Percentiles rank a stretch among this genome's conserved stretches.
Evolutionary conservation across 768 basidiomycete genomes (phyloP).

Genomic region (Mycena capillaripes): DNA sequence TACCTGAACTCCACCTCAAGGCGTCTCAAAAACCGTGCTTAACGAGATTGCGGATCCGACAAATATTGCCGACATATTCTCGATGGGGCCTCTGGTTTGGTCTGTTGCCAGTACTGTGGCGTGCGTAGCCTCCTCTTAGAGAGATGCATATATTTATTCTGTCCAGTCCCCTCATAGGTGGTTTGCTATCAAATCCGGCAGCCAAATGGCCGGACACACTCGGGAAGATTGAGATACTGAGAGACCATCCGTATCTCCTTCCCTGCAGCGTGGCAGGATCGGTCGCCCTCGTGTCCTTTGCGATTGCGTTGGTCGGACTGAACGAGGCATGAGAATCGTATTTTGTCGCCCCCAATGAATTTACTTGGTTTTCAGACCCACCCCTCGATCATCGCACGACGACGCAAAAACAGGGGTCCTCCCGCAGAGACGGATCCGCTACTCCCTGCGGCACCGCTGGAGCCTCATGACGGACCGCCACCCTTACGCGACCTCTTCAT

Average conservation of each 20-base stretch:
- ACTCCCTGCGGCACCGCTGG: conserved; percentile 1
- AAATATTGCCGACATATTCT: conserved; percentile 49
- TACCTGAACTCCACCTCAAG: conserved; percentile 37
- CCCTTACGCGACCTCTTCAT: conserved; percentile 23
- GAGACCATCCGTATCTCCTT: conserved; percentile 60
- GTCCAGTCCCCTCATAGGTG: conserved; percentile 43
- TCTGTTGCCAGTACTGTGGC: conserved; percentile 40
- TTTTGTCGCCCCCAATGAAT: background rate
- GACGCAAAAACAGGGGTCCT: background rate
- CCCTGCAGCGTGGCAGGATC: conserved; percentile 58
- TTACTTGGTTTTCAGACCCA: conserved; percentile 3
- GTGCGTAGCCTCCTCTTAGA: conserved; percentile 13
- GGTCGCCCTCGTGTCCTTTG: conserved; percentile 51
- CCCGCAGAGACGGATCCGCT: conserved; percentile 24
- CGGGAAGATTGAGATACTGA: conserved; percentile 56
- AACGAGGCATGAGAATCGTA: conserved; percentile 54
- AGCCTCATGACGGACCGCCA: background rate
- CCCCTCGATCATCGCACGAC: conserved; percentile 14
- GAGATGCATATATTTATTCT: background rate
- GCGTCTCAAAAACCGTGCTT: conserved; percentile 60
- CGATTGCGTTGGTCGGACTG: conserved; percentile 52
- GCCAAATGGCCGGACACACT: conserved; percentile 72
- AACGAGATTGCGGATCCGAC: conserved; percentile 56
- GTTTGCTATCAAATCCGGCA: conserved; percentile 70
- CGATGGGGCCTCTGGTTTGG: conserved; percentile 48